Percentiles rank a stretch among this genome's conserved stretches.
phyloP scores from a whole-genome alignment of 305 asterid species.

The Fraxinus velutina region DNA sequence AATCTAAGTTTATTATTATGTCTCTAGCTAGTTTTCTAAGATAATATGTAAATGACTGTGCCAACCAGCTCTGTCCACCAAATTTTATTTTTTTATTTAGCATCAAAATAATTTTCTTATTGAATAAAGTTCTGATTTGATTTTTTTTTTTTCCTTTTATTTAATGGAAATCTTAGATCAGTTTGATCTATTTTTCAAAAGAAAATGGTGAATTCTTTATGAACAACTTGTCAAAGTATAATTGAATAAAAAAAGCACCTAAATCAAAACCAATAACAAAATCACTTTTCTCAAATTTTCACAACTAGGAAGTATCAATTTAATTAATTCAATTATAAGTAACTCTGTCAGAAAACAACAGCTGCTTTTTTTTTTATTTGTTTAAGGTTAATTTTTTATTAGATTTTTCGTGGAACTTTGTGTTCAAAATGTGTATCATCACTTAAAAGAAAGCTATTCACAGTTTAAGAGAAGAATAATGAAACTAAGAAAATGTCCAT shows the following conservation, averaged over 20 bases:
- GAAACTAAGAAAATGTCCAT: constrained; percentile 8
- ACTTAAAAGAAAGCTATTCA: constrained; percentile 13
- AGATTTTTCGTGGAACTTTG: constrained; percentile 16
- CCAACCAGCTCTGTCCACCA: background rate
- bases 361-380: background rate
- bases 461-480: constrained; percentile 5
- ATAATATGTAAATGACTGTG: constrained; percentile 13
- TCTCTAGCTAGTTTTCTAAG: constrained; percentile 23
- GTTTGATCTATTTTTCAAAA: background rate
- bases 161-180: background rate
- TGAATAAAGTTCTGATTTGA: background rate
- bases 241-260: background rate
- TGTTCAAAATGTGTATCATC: constrained; percentile 29
- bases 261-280: background rate
- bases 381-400: background rate
- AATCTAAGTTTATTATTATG: constrained; percentile 34
- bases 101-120: background rate
- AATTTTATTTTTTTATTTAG: background rate
- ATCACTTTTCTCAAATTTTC: background rate
- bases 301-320: background rate
- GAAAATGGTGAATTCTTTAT: background rate
- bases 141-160: background rate
- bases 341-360: background rate
- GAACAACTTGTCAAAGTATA: background rate
- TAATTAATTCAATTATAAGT: background rate